A percentile compares a stretch with the other conserved stretches of the same genome.
Conservation (phyloP, 2,329 filamentous ascomycete species). For the Cercospora zeae-maydis region DNA sequence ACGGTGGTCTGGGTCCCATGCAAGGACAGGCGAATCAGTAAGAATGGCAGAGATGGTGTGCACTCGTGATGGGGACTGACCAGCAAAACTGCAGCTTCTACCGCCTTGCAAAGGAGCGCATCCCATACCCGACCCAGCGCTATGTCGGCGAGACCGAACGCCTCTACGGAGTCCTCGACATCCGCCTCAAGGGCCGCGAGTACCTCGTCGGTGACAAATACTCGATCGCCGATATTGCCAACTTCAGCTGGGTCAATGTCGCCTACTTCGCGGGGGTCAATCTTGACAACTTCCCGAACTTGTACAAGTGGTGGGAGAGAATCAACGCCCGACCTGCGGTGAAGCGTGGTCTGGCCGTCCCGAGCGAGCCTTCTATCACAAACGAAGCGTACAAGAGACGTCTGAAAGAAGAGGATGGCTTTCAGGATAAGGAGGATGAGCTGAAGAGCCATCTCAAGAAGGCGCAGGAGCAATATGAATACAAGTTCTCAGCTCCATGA, state of each 20-base stretch:
- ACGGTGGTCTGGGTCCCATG: slow-evolving; percentile 36
- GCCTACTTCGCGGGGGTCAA: slow-evolving; percentile 42
- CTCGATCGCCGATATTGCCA: slow-evolving; percentile 47
- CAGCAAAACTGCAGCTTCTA: slow-evolving; percentile 31
- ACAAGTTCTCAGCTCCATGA: slow-evolving; percentile 40
- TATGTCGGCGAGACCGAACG: slow-evolving; percentile 49
- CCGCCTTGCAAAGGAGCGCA: slow-evolving; percentile 43
- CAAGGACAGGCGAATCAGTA: slow-evolving; percentile 39
- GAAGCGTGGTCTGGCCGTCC: slow-evolving; percentile 39
- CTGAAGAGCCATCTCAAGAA: slow-evolving; percentile 38
- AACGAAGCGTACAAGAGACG: slow-evolving; percentile 45
- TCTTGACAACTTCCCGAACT: slow-evolving; percentile 42
- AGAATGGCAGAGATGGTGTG: background rate
- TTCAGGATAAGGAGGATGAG: slow-evolving; percentile 45
- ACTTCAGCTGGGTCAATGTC: slow-evolving; percentile 45
- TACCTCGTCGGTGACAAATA: slow-evolving; percentile 48
- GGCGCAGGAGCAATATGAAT: slow-evolving; percentile 47
- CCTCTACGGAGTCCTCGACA: slow-evolving; percentile 46
- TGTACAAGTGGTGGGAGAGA: slow-evolving; percentile 46
- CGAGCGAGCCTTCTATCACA: slow-evolving; percentile 37
- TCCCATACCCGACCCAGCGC: slow-evolving; percentile 45
- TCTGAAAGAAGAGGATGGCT: slow-evolving; percentile 48
- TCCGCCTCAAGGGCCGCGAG: slow-evolving; percentile 40
- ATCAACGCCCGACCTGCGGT: slow-evolving; percentile 43
- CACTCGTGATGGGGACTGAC: background rate